Base-by-base conservation (phyloP, 2,329 filamentous ascomycete genomes). In the Fusarium irregulare region DNA sequence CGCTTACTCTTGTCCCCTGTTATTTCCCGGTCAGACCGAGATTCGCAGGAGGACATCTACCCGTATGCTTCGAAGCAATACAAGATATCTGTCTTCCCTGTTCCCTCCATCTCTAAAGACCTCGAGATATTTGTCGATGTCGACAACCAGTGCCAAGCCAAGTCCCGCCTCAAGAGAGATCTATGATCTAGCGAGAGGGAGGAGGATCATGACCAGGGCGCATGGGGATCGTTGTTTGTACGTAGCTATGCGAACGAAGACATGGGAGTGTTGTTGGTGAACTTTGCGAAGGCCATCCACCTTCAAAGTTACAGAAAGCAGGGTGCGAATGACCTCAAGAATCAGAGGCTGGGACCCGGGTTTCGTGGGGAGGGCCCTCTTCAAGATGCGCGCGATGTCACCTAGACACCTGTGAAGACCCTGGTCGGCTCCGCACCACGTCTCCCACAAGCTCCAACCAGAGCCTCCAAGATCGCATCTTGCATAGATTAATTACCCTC, bases 391-490 rank as follows among this genome's bases (percentile, higher is more conserved):
- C 64, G 51, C 72, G 72, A 74, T 74, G 72, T 74, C 48, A 74
- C 72, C 66, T 42, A 40, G 63, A 56, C 68, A 72, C 70, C 68
- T 72, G 61, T 56, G 41, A 55, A 56, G 23, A 75, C 72, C 72
- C 72, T 75, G 72, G 72, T 55, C 47, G 57, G 68, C 65, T 66
- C 68, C 69, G 63, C 56, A 63, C 49, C 42, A 65, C 59, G 66
- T 71, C 72, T 74, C 56, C 70, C 72, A 74, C 72, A 71, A 71
- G 68, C 68, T 71, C 68, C 68, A 69, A 69, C 56, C 58, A 54
- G 64, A 64, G 47, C 60, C 64, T 71, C 64, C 55, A 49, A 63
- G 55, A 71, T 71, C 64, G 60, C 53, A 71, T 71, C 68, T 68
- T 69, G 64, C 64, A 68, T 61, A 53, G 21, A 40, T 56, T 63